These are phyloP conservation scores for Intubia oerlemansii DNA, from an alignment of 2,329 filamentous ascomycete genomes.

Conservation along the genomic window DNA sequence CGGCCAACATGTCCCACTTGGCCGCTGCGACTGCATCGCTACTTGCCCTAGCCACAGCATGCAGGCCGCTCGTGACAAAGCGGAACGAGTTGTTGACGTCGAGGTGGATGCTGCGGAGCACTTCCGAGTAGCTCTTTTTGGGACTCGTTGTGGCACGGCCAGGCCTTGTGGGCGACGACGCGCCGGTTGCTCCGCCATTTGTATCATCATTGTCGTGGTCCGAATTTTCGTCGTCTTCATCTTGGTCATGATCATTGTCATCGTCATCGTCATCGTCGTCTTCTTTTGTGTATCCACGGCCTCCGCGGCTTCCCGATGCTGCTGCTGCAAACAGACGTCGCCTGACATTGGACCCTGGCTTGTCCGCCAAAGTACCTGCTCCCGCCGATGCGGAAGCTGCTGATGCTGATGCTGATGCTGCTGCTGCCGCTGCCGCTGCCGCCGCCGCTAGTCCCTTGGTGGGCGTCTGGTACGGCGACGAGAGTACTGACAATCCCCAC, in stretches of 20 bases:
- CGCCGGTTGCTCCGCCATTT: no score
- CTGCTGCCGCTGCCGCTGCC: constrained; percentile 5
- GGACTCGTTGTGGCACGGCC: constrained; percentile 1
- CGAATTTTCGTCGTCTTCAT: neutral
- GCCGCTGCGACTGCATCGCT: constrained; percentile 30
- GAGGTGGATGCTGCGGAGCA: constrained; percentile 32
- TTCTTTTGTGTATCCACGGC: constrained; percentile 7
- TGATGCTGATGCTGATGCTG: no score
- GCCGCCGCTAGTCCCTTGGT: constrained; percentile 3
- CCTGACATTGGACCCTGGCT: constrained; percentile 3
- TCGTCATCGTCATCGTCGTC: constrained; percentile 8
- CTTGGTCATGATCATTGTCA: constrained; percentile 4
- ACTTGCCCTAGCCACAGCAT: constrained; percentile 53
- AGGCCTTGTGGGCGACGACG: neutral
- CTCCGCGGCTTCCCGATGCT: neutral
- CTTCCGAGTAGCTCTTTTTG: constrained; percentile 27
- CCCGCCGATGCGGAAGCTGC: neutral
- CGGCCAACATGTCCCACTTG: constrained; percentile 63
- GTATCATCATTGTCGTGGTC: constrained; percentile 8
- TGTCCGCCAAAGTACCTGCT: no score
- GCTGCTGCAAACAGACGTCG: neutral
- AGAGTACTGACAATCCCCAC: constrained; percentile 16
- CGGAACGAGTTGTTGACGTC: constrained; percentile 44
- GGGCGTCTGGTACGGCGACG: constrained; percentile 10
- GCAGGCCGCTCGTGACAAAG: constrained; percentile 53